These are phyloP conservation scores for Heracleum sosnowskyi DNA, from an alignment of 129 eudicot species.

Conservation along the genomic window DNA sequence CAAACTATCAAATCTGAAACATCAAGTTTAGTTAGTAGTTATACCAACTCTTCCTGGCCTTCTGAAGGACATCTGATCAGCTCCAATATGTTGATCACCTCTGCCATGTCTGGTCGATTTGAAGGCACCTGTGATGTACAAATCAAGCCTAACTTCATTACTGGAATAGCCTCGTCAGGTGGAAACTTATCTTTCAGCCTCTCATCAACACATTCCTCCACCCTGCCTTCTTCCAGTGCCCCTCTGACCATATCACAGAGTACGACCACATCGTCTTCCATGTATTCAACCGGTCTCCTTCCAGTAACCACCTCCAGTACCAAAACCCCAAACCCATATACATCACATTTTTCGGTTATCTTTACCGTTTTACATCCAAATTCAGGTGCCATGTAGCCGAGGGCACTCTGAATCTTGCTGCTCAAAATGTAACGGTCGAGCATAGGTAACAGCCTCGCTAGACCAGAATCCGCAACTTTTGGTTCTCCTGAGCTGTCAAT, in stretches of 20 bases:
- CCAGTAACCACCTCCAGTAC: conserved; percentile 13
- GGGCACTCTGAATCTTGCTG: conserved; percentile 15
- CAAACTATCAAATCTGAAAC: neutral
- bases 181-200: conserved; percentile 9
- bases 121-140: conserved; percentile 16
- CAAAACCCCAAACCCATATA: conserved; percentile 10
- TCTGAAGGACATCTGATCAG: conserved; percentile 12
- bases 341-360: conserved; percentile 13
- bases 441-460: conserved; percentile 15
- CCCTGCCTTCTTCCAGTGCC: conserved; percentile 11
- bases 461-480: conserved; percentile 16
- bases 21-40: conserved; percentile 2
- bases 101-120: conserved; percentile 14
- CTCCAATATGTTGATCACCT: conserved; percentile 15
- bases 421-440: conserved; percentile 11
- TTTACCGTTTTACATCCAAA: conserved; percentile 11
- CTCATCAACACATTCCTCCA: conserved; percentile 12
- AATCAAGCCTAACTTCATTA: conserved; percentile 11
- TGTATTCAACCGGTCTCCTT: conserved; percentile 12
- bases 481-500: conserved; percentile 12
- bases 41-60: conserved; percentile 15
- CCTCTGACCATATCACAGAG: conserved; percentile 13
- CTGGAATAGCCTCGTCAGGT: conserved; percentile 7
- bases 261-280: conserved; percentile 15
- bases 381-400: conserved; percentile 15